phyloP scores from a whole-genome alignment of 2,329 filamentous ascomycete species.

The Aspergillus terreus region DNA sequence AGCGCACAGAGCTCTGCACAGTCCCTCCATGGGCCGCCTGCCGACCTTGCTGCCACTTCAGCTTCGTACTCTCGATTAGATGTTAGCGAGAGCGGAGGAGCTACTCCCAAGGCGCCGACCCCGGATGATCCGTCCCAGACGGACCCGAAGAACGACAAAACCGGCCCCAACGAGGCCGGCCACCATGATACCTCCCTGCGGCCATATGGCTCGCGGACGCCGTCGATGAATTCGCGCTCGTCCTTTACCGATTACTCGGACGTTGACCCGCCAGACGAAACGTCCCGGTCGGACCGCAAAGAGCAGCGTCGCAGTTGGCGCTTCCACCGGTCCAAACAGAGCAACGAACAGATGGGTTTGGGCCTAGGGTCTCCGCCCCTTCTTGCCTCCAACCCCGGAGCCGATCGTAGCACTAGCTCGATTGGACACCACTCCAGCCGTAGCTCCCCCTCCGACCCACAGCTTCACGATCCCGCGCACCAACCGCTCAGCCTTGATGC shows the following conservation, averaged over 20 bases:
- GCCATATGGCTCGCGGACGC: slow-evolving; percentile 68
- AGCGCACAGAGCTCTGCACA: slow-evolving; percentile 88
- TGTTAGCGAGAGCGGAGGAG: slow-evolving; percentile 26
- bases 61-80: slow-evolving; percentile 11
- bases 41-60: slow-evolving; percentile 38
- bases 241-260: slow-evolving; percentile 78
- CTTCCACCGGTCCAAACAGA: slow-evolving; percentile 58
- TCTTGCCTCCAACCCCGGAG: slow-evolving; percentile 61
- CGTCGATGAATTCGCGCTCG: slow-evolving; percentile 69
- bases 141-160: slow-evolving; percentile 20
- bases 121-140: slow-evolving; percentile 21
- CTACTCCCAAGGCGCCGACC: slow-evolving; percentile 32
- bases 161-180: slow-evolving; percentile 32
- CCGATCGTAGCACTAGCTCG: slow-evolving; percentile 65
- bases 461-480: slow-evolving; percentile 35
- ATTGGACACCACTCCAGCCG: slow-evolving; percentile 51
- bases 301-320: slow-evolving; percentile 72
- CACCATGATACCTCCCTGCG: slow-evolving; percentile 53
- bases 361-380: slow-evolving; percentile 44
- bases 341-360: slow-evolving; percentile 50
- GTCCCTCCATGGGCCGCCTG: slow-evolving; percentile 57
- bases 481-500: slow-evolving; percentile 37
- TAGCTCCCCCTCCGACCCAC: slow-evolving; percentile 42
- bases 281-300: slow-evolving; percentile 53
- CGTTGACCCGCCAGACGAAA: slow-evolving; percentile 67